phyloP scores from a whole-genome alignment of 768 basidiomycete genomes.

The Collybia sp. region DNA sequence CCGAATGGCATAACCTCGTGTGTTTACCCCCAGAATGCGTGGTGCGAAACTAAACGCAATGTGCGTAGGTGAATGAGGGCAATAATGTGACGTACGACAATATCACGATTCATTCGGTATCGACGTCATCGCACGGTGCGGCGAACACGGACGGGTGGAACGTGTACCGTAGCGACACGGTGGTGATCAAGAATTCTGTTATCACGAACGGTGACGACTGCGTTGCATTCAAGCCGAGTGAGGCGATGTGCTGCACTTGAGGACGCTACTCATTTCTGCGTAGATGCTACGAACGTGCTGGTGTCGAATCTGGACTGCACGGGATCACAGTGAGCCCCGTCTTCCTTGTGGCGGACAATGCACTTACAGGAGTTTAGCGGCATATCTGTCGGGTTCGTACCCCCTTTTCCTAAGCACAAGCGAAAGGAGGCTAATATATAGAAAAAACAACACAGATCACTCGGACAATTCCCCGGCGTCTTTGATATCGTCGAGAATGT shows the following conservation, averaged over 20 bases:
- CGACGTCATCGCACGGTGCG: slow-evolving; percentile 36
- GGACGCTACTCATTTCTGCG: neutral
- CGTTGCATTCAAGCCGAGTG: slow-evolving; percentile 55
- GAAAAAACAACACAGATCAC: slow-evolving; percentile 30
- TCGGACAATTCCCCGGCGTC: slow-evolving; percentile 48
- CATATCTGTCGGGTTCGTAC: slow-evolving; percentile 43
- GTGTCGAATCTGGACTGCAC: slow-evolving; percentile 56
- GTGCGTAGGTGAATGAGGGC: slow-evolving; percentile 40
- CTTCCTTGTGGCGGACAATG: neutral
- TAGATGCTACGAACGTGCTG: slow-evolving; percentile 49
- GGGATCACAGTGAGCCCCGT: slow-evolving; percentile 45
- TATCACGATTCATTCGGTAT: slow-evolving; percentile 40
- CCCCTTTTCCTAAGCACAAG: neutral
- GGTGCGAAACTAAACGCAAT: neutral
- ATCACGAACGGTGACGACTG: slow-evolving; percentile 57
- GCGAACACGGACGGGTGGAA: slow-evolving; percentile 64
- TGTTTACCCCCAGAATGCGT: slow-evolving; percentile 1
- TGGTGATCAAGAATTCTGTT: slow-evolving; percentile 42
- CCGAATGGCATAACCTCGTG: slow-evolving; percentile 51
- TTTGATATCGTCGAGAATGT: slow-evolving; percentile 64
- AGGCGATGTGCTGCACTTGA: neutral
- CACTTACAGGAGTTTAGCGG: slow-evolving; percentile 28
- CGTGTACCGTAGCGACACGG: slow-evolving; percentile 50
- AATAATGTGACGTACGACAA: slow-evolving; percentile 40
- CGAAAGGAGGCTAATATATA: slow-evolving; percentile 5